Evolutionary conservation across 108 stramenopile species (phyloP).

Genomic region (Nitzschia inconspicua): DNA sequence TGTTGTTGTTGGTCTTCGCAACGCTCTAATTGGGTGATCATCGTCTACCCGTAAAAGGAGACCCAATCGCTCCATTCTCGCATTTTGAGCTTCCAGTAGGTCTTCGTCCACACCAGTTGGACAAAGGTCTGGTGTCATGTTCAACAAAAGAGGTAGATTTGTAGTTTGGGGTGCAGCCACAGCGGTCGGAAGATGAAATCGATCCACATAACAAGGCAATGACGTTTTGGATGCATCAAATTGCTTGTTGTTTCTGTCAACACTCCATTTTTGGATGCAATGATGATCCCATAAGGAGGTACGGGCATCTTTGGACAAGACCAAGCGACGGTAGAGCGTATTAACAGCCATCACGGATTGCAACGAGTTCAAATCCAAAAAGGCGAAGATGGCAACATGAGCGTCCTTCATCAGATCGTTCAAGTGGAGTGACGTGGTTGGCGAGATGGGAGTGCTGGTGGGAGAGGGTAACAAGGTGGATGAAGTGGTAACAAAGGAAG

Average conservation of each 20-base stretch:
- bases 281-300: slow-evolving; percentile 16
- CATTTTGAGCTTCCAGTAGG: no score
- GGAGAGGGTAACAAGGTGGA: no score
- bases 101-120: slow-evolving; percentile 21
- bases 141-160: slow-evolving; percentile 24
- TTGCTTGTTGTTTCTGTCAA: neutral
- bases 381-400: slow-evolving; percentile 22
- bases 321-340: slow-evolving; percentile 16
- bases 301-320: slow-evolving; percentile 11
- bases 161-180: neutral
- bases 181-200: slow-evolving; percentile 18
- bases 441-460: no score
- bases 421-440: neutral
- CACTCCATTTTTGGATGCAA: slow-evolving; percentile 6
- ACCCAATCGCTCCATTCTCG: neutral
- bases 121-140: slow-evolving; percentile 9
- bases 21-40: slow-evolving; percentile 1
- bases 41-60: neutral
- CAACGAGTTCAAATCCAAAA: slow-evolving; percentile 14
- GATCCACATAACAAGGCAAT: neutral
- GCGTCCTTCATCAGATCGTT: slow-evolving; percentile 21
- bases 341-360: slow-evolving; percentile 15
- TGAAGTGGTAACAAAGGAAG: no score
- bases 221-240: neutral
- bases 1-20: neutral